Evolutionary conservation across 768 basidiomycete genomes (phyloP).

Genomic region (Boletus huronensis): DNA sequence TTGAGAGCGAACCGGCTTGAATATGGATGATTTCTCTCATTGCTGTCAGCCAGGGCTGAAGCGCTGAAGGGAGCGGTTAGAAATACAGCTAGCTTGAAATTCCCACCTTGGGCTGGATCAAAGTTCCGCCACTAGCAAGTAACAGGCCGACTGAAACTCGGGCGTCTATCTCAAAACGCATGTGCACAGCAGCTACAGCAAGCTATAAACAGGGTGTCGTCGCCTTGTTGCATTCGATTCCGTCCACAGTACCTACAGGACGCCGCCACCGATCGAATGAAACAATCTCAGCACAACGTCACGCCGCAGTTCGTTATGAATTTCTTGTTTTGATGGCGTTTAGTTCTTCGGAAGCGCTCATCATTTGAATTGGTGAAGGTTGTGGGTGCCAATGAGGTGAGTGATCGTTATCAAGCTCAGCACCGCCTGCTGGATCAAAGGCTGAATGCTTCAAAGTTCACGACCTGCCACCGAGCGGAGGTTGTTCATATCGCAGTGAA

Average conservation of each 20-base stretch:
- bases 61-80: background rate
- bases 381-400: background rate
- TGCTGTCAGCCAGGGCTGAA: background rate
- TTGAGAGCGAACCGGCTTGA: slow-evolving; percentile 66
- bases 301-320: background rate
- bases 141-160: background rate
- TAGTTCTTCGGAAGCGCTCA: background rate
- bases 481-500: background rate
- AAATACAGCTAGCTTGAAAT: background rate
- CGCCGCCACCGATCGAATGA: slow-evolving; percentile 3
- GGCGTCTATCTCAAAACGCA: background rate
- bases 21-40: slow-evolving; percentile 82
- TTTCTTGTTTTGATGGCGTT: background rate
- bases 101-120: slow-evolving; percentile 1
- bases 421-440: background rate
- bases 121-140: too few species aligned
- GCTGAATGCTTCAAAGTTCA: background rate
- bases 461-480: background rate
- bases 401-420: background rate
- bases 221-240: background rate
- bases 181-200: slow-evolving; percentile 2
- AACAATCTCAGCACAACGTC: background rate
- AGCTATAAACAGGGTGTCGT: background rate
- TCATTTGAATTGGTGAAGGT: background rate
- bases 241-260: background rate